These are phyloP conservation scores for Pyronema domesticum DNA, from an alignment of 495 filamentous ascomycete species.

Conservation along the genomic window DNA sequence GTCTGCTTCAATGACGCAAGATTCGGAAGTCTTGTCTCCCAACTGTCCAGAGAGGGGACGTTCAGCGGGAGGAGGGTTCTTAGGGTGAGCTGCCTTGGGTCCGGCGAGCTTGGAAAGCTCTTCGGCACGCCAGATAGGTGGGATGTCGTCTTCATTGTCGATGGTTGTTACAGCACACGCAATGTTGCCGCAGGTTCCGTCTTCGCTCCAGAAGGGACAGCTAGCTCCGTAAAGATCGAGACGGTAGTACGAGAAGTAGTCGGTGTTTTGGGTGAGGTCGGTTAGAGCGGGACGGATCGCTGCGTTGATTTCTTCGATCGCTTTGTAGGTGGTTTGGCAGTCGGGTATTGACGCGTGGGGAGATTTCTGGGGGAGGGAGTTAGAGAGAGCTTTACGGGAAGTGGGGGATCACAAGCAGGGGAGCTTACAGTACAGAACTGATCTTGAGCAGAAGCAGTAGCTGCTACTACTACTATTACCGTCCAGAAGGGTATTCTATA, in stretches of 20 bases:
- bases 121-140: slow-evolving; percentile 73
- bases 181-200: slow-evolving; percentile 91
- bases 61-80: slow-evolving; percentile 47
- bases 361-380: background rate
- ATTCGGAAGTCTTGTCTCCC: slow-evolving; percentile 77
- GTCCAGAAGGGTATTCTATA: too few relatives aligned
- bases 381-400: too few relatives aligned
- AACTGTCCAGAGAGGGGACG: slow-evolving; percentile 65
- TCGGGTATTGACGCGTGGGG: slow-evolving; percentile 38
- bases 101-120: slow-evolving; percentile 87
- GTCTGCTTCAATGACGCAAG: slow-evolving; percentile 91
- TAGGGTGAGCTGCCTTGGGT: slow-evolving; percentile 75
- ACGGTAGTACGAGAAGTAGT: slow-evolving; percentile 95
- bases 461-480: too few relatives aligned
- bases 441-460: too few relatives aligned
- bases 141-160: slow-evolving; percentile 87
- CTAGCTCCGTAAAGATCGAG: slow-evolving; percentile 88
- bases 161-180: slow-evolving; percentile 94
- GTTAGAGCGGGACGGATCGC: slow-evolving; percentile 63
- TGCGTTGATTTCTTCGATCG: slow-evolving; percentile 66
- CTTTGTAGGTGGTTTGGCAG: slow-evolving; percentile 80
- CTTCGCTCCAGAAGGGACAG: slow-evolving; percentile 93
- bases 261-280: slow-evolving; percentile 65
- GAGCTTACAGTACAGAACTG: too few relatives aligned
- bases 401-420: too few relatives aligned